A percentile compares a stretch with the other conserved stretches of the same genome.
Evolutionary conservation across 345 rosid genomes (phyloP).

Genomic region (Eutrema yunnanense): DNA sequence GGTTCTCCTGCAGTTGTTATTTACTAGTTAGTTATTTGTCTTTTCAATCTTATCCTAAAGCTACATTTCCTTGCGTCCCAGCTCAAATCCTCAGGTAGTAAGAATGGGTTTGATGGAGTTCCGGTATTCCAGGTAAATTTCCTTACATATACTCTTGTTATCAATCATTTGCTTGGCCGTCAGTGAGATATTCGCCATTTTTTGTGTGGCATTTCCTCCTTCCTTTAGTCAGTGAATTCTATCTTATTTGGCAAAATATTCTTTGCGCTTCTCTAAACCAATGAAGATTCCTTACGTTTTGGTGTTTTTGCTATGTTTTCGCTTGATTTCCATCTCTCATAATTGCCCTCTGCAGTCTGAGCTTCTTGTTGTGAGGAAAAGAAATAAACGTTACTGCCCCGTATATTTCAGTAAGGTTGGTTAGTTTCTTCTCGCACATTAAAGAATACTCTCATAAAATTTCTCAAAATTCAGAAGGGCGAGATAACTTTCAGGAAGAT

Average conservation of each 20-base stretch:
- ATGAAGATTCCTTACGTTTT: not conserved
- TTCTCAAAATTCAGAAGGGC: not conserved
- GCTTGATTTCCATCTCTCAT: not conserved
- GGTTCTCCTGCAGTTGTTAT: not conserved
- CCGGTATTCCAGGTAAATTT: conserved; percentile 84
- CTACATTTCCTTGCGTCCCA: conserved; percentile 26
- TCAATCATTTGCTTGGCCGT: not conserved
- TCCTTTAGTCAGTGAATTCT: not conserved
- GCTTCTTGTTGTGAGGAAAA: conserved; percentile 77
- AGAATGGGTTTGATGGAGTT: conserved; percentile 84
- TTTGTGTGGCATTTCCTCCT: not conserved
- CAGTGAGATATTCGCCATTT: not conserved
- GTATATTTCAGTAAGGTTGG: conserved; percentile 96
- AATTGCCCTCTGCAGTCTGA: conserved; percentile 63
- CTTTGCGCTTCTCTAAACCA: not conserved
- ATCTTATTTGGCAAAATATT: not conserved
- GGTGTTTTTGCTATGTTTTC: conserved; percentile 4
- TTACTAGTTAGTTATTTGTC: not conserved
- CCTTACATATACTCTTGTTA: not conserved
- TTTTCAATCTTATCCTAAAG: not conserved
- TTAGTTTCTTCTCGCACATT: conserved; percentile 21
- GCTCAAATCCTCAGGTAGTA: conserved; percentile 55
- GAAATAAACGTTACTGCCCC: conserved; percentile 78
- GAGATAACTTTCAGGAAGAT: conserved; percentile 51
- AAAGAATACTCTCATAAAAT: not conserved